These are phyloP conservation scores for Didymella pomorum DNA, from an alignment of 2,329 filamentous ascomycete genomes.

Conservation along the genomic window DNA sequence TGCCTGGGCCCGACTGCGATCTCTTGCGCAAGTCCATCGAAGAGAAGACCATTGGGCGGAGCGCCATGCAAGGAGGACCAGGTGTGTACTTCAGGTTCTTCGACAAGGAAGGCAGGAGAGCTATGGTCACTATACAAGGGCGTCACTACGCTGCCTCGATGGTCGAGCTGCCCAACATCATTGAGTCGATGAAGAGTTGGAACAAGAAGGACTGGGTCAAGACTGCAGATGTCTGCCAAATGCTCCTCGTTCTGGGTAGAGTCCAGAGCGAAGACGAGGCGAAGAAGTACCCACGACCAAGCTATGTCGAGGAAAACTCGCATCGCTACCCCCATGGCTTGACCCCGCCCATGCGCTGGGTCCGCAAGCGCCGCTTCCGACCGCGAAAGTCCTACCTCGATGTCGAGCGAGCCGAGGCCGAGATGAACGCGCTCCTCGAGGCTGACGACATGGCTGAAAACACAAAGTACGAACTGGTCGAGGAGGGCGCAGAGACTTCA, in stretches of 20 bases:
- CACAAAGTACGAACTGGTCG: slow-evolving; percentile 64
- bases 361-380: slow-evolving; percentile 80
- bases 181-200: slow-evolving; percentile 93
- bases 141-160: slow-evolving; percentile 78
- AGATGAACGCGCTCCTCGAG: slow-evolving; percentile 76
- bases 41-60: slow-evolving; percentile 77
- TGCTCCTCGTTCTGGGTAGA: slow-evolving; percentile 78
- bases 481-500: slow-evolving; percentile 55
- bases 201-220: slow-evolving; percentile 88
- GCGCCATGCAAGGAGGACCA: slow-evolving; percentile 70
- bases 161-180: slow-evolving; percentile 85
- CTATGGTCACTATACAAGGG: slow-evolving; percentile 73
- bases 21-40: slow-evolving; percentile 79
- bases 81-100: slow-evolving; percentile 85
- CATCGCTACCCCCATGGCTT: slow-evolving; percentile 84
- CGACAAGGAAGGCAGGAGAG: slow-evolving; percentile 74
- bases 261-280: slow-evolving; percentile 66
- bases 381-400: slow-evolving; percentile 83
- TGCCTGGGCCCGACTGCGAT: slow-evolving; percentile 84
- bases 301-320: slow-evolving; percentile 71
- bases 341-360: slow-evolving; percentile 87
- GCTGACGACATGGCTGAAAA: slow-evolving; percentile 71
- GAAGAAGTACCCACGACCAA: slow-evolving; percentile 67
- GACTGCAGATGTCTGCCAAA: slow-evolving; percentile 86
- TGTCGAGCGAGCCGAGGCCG: slow-evolving; percentile 83